Evolutionary conservation across 306 rosid species (phyloP).

Genomic region (Sicyos baderoa): DNA sequence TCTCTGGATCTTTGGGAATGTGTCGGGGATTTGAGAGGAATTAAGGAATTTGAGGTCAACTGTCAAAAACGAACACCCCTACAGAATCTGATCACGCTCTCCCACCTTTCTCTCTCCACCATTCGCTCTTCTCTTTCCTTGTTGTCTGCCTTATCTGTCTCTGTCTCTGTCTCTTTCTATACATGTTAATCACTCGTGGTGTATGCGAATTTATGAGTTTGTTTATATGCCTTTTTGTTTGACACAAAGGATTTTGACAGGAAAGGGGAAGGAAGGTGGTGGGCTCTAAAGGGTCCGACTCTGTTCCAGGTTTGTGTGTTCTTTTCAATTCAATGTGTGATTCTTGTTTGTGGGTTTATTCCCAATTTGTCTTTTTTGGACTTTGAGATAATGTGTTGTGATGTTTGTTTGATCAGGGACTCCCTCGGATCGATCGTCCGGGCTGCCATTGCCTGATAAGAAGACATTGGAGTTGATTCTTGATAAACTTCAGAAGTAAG

Average conservation of each 20-base stretch:
- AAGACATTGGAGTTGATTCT: conserved; percentile 80
- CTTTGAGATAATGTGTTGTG: background rate
- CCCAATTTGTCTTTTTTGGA: background rate
- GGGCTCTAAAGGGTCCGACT: conserved; percentile 67
- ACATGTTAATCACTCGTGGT: conserved; percentile 32
- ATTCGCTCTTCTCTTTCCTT: conserved; percentile 26
- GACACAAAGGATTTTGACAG: conserved; percentile 51
- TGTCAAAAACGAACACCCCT: conserved; percentile 51
- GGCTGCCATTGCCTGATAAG: conserved; percentile 74
- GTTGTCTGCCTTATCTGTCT: conserved; percentile 53
- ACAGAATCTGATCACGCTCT: conserved; percentile 61
- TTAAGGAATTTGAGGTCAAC: conserved; percentile 60
- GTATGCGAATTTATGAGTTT: conserved; percentile 23
- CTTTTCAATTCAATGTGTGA: background rate
- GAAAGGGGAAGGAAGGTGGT: conserved; percentile 60
- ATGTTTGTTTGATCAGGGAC: conserved; percentile 47
- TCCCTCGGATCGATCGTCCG: conserved; percentile 42
- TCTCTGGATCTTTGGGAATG: conserved; percentile 27
- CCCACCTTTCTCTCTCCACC: conserved; percentile 44
- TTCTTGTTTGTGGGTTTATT: background rate
- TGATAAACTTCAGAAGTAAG: conserved; percentile 93
- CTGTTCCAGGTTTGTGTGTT: conserved; percentile 62
- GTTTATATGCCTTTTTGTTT: conserved; percentile 33
- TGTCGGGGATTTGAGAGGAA: conserved; percentile 57
- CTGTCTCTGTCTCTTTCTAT: conserved; percentile 37